Base-by-base conservation (phyloP, 768 basidiomycete species). In the Mycena capillaripes region DNA sequence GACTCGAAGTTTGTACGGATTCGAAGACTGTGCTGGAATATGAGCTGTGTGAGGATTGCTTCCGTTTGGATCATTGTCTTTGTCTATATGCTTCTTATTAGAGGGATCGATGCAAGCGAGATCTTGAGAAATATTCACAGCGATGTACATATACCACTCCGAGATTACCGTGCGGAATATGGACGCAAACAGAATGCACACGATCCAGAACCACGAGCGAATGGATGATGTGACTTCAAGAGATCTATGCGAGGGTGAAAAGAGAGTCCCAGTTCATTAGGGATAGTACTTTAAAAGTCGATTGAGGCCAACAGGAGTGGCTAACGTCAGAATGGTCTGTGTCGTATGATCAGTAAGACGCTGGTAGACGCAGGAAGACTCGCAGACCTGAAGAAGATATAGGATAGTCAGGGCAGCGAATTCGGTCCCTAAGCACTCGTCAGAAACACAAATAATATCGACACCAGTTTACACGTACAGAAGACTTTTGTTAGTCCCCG, bases 11-110 rank as follows among this genome's bases (percentile, higher is more conserved):
- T 52, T 27, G 27, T 52, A 10, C 50, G 50, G 9, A 52, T 12
- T 52, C 50, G 50, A 25, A 52, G 50, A 52, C 50, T 52, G 50
- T 52, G 50, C 25, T 52, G 50, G 50, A 52, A 52, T 52, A 52
- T 52, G 11, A 27, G 50, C 50, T 52, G 50, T 29, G 50, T 52
- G 27, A 52, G n/a, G 50, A 52, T 25, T 27, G 50, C 50, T 29
- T 52, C 50, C 25, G 21, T 27, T 25, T 52, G 50, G 50, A 52
- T 27, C 50, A 52, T 52, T 23, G 50, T 52, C 14, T 25, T 52
- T 27, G 50, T 52, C 50, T 52, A 29, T 25, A 27, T 29, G 12
- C 34, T n/a, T 6, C 11, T 52, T 25, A 29, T 52, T 14, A 52
- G 50, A 52, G n/a, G 34, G 34, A 52, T 14, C 10, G 27, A 5